Conservation (phyloP, 2,329 filamentous ascomycete species). For the Herpomyces periplanetae region DNA sequence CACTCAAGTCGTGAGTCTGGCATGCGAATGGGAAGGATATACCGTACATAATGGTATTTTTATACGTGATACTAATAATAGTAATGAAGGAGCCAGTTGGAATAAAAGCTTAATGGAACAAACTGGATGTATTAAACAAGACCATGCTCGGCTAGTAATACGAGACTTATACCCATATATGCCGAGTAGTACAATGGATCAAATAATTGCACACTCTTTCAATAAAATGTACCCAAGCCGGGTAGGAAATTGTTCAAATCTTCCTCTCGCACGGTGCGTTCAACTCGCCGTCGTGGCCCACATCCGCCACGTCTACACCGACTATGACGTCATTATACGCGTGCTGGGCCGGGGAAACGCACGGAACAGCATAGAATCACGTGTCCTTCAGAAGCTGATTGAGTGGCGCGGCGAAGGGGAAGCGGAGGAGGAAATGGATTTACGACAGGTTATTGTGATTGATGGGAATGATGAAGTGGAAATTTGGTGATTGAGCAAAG, state of each 20-base stretch:
- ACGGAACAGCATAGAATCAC: slow-evolving; percentile 14
- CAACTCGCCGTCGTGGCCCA: slow-evolving; percentile 20
- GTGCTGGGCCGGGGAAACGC: slow-evolving; percentile 14
- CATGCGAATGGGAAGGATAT: slow-evolving; percentile 10
- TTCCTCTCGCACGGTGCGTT: slow-evolving; percentile 15
- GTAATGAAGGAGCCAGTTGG: slow-evolving; percentile 16
- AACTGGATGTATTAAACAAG: slow-evolving; percentile 16
- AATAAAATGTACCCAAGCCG: slow-evolving; percentile 12
- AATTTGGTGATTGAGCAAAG: too few species aligned
- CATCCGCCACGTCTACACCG: slow-evolving; percentile 19
- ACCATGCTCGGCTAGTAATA: slow-evolving; percentile 17
- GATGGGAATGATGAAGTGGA: slow-evolving; percentile 19
- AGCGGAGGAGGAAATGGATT: slow-evolving; percentile 17
- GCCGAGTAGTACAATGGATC: slow-evolving; percentile 3
- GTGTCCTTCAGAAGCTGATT: slow-evolving; percentile 15
- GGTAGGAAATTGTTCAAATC: slow-evolving; percentile 15
- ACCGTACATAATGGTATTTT: slow-evolving; percentile 4
- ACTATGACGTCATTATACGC: slow-evolving; percentile 18
- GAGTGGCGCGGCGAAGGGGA: slow-evolving; percentile 21
- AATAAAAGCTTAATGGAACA: slow-evolving; percentile 17
- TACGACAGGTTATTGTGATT: slow-evolving; percentile 21
- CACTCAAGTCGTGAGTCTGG: slow-evolving; percentile 15
- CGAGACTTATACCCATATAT: slow-evolving; percentile 4
- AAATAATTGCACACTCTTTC: too few species aligned
- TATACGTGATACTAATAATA: slow-evolving; percentile 8